Evolutionary conservation across 495 filamentous ascomycete genomes (phyloP).

Genomic region (Friedmanniomyces simplex): DNA sequence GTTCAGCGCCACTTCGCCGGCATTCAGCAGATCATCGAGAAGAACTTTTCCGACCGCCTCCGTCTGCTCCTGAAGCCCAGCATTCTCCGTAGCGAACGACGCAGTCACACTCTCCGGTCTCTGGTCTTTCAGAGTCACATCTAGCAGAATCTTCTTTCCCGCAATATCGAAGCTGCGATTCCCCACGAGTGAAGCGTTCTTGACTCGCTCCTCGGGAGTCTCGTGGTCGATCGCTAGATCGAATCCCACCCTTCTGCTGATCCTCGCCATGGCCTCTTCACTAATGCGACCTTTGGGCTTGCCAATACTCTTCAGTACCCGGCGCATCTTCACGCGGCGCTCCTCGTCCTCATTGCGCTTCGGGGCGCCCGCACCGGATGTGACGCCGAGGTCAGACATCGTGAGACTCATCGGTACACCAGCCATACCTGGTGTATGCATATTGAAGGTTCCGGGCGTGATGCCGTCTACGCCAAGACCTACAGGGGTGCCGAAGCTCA

Average conservation of each 20-base stretch:
- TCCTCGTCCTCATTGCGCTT: constrained; percentile 45
- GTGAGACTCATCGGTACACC: constrained; percentile 23
- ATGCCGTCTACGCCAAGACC: constrained; percentile 24
- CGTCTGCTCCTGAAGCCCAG: constrained; percentile 36
- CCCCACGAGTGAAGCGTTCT: constrained; percentile 53
- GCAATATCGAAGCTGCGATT: constrained; percentile 54
- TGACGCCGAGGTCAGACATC: constrained; percentile 21
- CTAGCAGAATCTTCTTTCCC: constrained; percentile 49
- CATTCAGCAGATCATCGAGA: constrained; percentile 40
- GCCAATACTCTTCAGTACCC: constrained; percentile 40
- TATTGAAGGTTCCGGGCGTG: constrained; percentile 26
- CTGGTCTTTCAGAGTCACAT: constrained; percentile 41
- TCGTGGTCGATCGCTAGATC: constrained; percentile 22
- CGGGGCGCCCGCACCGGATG: constrained; percentile 7
- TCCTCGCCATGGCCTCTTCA: constrained; percentile 67
- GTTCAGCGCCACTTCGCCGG: constrained; percentile 35
- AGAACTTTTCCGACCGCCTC: constrained; percentile 43
- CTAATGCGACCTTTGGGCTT: constrained; percentile 46
- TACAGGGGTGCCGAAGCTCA: constrained; percentile 15
- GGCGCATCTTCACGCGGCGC: constrained; percentile 42
- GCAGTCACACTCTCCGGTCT: constrained; percentile 38
- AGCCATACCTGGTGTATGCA: constrained; percentile 15
- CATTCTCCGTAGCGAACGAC: constrained; percentile 35
- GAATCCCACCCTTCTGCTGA: constrained; percentile 62
- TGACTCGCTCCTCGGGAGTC: not conserved